A percentile compares a stretch with the other conserved stretches of the same genome.
Evolutionary conservation across 2,329 filamentous ascomycete species (phyloP).

Genomic region (Colletotrichum spaethianum): DNA sequence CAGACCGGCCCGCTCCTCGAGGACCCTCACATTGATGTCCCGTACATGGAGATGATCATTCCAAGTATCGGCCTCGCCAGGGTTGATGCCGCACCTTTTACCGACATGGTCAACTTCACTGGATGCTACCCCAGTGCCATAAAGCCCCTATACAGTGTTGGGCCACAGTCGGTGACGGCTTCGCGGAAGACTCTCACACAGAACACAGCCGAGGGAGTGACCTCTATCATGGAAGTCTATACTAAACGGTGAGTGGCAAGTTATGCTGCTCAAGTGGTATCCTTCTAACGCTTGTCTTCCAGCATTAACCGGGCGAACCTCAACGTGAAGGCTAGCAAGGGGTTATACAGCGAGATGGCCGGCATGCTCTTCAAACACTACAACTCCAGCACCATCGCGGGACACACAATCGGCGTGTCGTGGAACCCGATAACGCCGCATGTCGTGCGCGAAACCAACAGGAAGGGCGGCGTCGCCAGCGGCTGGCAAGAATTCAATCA

Average conservation of each 20-base stretch:
- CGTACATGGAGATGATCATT: slow-evolving; percentile 34
- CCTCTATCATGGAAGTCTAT: neutral
- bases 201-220: neutral
- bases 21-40: slow-evolving; percentile 34
- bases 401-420: neutral
- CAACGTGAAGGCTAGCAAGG: neutral
- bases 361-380: neutral
- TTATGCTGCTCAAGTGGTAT: neutral
- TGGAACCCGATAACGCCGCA: slow-evolving; percentile 8
- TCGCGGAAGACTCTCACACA: neutral
- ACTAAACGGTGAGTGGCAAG: neutral
- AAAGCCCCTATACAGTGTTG: neutral
- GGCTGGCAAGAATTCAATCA: slow-evolving; percentile 8
- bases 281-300: neutral
- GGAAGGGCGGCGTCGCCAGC: neutral
- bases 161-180: neutral
- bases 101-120: neutral
- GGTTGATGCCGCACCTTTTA: neutral
- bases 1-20: slow-evolving; percentile 44
- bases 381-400: neutral
- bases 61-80: slow-evolving; percentile 30
- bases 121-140: neutral
- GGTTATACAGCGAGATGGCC: neutral
- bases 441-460: neutral
- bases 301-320: neutral